Percentiles rank a stretch among this genome's conserved stretches.
Conservation (phyloP, 129 eudicot genomes). For the Erigeron canadensis region DNA sequence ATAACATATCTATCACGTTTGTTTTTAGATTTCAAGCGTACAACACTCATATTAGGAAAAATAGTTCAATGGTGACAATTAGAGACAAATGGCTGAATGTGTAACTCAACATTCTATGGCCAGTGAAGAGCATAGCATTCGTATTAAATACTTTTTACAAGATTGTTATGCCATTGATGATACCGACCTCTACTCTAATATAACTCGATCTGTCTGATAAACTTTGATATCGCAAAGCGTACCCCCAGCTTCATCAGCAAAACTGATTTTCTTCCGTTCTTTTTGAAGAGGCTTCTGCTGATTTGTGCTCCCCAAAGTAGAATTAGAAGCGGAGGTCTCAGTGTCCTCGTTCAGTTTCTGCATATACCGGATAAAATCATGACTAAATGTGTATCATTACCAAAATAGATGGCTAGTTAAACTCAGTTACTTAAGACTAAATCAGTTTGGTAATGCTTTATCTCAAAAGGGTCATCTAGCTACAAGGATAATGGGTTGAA, state of each 20-base stretch:
- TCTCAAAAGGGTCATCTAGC: no score
- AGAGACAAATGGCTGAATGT: no score
- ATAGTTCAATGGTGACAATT: no score
- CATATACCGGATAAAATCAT: not conserved
- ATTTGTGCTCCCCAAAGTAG: conserved; percentile 23
- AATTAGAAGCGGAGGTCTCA: conserved; percentile 17
- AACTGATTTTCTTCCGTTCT: conserved; percentile 57
- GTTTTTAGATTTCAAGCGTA: no score
- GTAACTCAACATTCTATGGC: no score
- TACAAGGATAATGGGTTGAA: no score
- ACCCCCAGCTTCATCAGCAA: conserved; percentile 97
- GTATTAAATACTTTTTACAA: no score
- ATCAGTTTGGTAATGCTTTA: not conserved
- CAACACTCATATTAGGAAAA: no score
- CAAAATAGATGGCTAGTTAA: not conserved
- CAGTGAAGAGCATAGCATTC: no score
- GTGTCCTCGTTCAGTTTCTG: conserved; percentile 52
- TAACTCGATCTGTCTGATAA: conserved; percentile 27
- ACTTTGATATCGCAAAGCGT: conserved; percentile 67
- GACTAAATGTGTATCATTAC: not conserved
- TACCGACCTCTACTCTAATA: no score
- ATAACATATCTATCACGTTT: no score
- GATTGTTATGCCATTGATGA: no score
- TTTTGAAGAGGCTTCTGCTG: conserved; percentile 35
- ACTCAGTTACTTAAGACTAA: not conserved